Percentiles rank a stretch among this genome's conserved stretches.
phyloP scores from a whole-genome alignment of 495 filamentous ascomycete genomes.

The Bacidia gigantensis region DNA sequence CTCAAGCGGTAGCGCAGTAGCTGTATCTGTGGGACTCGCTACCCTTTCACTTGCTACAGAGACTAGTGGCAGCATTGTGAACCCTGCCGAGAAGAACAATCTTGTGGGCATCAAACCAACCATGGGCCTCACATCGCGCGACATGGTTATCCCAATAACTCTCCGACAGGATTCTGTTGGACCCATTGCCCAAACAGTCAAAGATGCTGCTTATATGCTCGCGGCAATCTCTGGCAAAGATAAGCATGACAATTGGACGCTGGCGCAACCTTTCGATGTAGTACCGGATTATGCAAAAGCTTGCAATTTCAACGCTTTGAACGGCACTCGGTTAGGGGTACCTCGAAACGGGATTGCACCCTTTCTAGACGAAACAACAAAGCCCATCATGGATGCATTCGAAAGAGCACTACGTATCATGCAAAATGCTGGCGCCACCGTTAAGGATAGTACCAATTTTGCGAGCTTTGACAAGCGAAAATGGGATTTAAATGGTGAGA shows the following conservation, averaged over 20 bases:
- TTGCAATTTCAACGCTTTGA: conserved; percentile 21
- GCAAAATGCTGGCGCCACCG: conserved; percentile 25
- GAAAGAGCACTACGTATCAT: conserved; percentile 22
- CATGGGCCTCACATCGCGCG: conserved; percentile 24
- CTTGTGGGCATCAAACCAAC: conserved; percentile 31
- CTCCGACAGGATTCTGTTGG: conserved; percentile 27
- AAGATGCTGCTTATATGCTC: conserved; percentile 26
- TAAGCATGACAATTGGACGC: conserved; percentile 32
- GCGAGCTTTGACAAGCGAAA: conserved; percentile 13
- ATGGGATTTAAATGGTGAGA: conserved; percentile 10
- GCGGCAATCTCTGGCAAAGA: conserved; percentile 25
- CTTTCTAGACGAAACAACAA: conserved; percentile 6
- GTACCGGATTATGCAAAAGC: conserved; percentile 32
- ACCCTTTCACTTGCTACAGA: conserved; percentile 24
- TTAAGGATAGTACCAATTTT: conserved; percentile 27
- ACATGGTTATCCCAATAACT: conserved; percentile 26
- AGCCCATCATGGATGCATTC: conserved; percentile 23
- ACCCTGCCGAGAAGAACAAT: conserved; percentile 25
- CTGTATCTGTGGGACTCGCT: conserved; percentile 25
- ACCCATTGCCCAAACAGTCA: conserved; percentile 25
- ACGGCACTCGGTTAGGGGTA: conserved; percentile 30
- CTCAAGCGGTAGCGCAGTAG: conserved; percentile 24
- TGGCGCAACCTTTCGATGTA: conserved; percentile 26
- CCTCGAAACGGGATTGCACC: conserved; percentile 27
- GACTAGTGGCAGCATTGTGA: conserved; percentile 29